A percentile compares a stretch with the other conserved stretches of the same genome.
Conservation (phyloP, 345 rosid genomes). For the Clarkia xantiana region DNA sequence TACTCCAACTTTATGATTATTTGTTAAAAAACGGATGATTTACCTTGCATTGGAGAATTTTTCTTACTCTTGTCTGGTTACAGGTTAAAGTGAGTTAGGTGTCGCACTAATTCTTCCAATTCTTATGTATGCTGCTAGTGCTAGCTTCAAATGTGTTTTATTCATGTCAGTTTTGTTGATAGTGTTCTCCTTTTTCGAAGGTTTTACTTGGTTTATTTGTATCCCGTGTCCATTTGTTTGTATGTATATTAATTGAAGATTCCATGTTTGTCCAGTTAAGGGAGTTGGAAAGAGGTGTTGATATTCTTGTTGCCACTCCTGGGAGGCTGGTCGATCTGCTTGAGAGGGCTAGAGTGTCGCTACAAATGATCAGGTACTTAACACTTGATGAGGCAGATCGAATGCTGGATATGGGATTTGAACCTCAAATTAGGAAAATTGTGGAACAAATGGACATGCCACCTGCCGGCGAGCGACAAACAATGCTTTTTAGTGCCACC, state of each 20-base stretch:
- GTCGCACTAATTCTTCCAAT: too few species aligned
- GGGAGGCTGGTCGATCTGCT: conserved; percentile 91
- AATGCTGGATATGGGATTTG: conserved; percentile 99
- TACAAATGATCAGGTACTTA: conserved; percentile 78
- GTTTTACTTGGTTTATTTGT: too few species aligned
- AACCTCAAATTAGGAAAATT: conserved; percentile 94
- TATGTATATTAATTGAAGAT: not conserved
- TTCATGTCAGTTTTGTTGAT: too few species aligned
- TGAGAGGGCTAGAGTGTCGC: conserved; percentile 91
- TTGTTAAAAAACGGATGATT: too few species aligned
- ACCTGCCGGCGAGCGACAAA: conserved; percentile 68
- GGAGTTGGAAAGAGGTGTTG: conserved; percentile 92
- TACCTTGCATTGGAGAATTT: too few species aligned
- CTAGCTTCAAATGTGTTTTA: too few species aligned
- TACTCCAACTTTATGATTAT: too few species aligned
- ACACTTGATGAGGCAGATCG: conserved; percentile 98
- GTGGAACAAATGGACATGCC: conserved; percentile 99
- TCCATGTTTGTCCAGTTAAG: conserved; percentile 45
- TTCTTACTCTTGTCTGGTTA: too few species aligned
- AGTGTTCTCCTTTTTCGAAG: too few species aligned
- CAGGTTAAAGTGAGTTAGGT: too few species aligned
- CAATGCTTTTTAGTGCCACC: conserved; percentile 94
- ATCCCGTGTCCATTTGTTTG: too few species aligned
- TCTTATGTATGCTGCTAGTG: too few species aligned
- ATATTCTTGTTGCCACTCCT: conserved; percentile 98